Percentiles rank a stretch among this genome's conserved stretches.
Conservation (phyloP, 2,329 filamentous ascomycete genomes). For the Fusarium compactum region DNA sequence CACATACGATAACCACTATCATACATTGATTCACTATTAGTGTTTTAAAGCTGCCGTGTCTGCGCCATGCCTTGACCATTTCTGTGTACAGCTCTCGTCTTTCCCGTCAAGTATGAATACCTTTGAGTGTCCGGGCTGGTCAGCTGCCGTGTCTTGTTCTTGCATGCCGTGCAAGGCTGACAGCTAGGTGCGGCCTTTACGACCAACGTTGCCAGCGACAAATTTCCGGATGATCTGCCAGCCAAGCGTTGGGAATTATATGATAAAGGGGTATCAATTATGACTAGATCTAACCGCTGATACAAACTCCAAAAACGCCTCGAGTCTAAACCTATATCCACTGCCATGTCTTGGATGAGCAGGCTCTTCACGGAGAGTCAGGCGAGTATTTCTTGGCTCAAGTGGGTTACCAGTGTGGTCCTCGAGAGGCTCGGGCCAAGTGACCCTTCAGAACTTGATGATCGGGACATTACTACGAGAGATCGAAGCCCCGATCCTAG, state of each 20-base stretch:
- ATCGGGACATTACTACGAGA: background rate
- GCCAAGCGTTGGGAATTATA: background rate
- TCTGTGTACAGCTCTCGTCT: background rate
- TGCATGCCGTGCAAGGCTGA: background rate
- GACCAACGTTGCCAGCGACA: background rate
- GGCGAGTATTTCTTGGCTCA: background rate
- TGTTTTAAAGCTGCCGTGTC: conserved; percentile 4
- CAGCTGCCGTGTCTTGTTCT: background rate
- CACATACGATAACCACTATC: conserved; percentile 36
- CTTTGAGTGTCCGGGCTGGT: background rate
- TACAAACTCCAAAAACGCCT: conserved; percentile 38
- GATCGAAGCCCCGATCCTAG: background rate
- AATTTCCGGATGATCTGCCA: background rate
- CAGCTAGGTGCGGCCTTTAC: background rate
- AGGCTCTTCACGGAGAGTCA: background rate
- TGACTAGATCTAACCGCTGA: conserved; percentile 13
- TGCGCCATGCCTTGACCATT: background rate
- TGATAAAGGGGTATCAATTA: conserved; percentile 45
- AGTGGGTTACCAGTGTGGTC: background rate
- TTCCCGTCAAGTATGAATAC: background rate
- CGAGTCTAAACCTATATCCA: conserved; percentile 11
- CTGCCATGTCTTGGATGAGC: background rate
- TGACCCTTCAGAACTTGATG: background rate
- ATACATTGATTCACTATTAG: conserved; percentile 25
- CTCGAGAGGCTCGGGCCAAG: background rate